Conservation (phyloP, 2,329 filamentous ascomycete genomes). For the Iodosphaeria phyllophila region DNA sequence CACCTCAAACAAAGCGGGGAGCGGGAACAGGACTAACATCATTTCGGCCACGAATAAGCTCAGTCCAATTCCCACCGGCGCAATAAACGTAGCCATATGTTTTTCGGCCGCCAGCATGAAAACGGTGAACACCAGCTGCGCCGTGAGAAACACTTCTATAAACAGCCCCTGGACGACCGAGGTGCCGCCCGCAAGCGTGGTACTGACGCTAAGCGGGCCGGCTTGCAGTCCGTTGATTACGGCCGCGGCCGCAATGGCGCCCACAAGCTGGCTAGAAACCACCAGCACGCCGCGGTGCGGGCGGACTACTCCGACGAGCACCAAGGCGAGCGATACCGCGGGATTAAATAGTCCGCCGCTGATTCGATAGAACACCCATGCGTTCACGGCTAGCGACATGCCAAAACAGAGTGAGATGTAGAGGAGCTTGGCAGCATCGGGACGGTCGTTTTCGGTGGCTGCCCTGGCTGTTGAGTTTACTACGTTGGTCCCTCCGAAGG, state of each 20-base stretch:
- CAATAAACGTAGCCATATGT: slow-evolving; percentile 1
- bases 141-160: slow-evolving; percentile 2
- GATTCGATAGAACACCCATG: slow-evolving; percentile 2
- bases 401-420: slow-evolving; percentile 1
- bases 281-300: slow-evolving; percentile 1
- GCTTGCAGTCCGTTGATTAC: slow-evolving; percentile 1
- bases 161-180: slow-evolving; percentile 1
- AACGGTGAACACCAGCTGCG: slow-evolving; percentile 2
- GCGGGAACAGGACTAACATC: slow-evolving; percentile 1
- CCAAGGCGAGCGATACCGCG: slow-evolving; percentile 2
- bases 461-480: background rate
- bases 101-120: slow-evolving; percentile 3
- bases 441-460: background rate
- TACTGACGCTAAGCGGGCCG: background rate
- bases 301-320: slow-evolving; percentile 1
- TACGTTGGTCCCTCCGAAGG: slow-evolving; percentile 1
- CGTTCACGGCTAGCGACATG: slow-evolving; percentile 2
- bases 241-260: slow-evolving; percentile 1
- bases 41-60: slow-evolving; percentile 1
- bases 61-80: slow-evolving; percentile 1
- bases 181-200: slow-evolving; percentile 1
- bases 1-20: too few relatives aligned
- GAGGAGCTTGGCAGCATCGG: slow-evolving; percentile 1
- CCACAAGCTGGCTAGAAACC: background rate
- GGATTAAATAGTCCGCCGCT: slow-evolving; percentile 2